Evolutionary conservation across 2,329 filamentous ascomycete genomes (phyloP).

Genomic region (Exserohilum rostratum): DNA sequence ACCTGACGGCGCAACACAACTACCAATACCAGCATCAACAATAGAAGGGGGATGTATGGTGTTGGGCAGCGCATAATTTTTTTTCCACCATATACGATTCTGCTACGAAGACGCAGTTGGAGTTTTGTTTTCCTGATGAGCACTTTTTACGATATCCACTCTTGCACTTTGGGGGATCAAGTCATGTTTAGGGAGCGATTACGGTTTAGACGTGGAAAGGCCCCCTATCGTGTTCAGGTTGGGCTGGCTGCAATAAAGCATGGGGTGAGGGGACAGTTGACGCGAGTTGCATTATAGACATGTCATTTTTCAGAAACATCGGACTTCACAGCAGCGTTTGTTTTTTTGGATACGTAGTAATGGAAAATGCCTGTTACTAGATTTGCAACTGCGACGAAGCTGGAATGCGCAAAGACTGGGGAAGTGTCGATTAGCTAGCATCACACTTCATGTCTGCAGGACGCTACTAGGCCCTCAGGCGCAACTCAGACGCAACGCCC

Average conservation of each 20-base stretch:
- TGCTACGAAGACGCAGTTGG: background rate
- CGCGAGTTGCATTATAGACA: background rate
- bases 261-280: background rate
- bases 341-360: background rate
- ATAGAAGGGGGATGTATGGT: slow-evolving; percentile 15
- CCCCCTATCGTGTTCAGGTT: background rate
- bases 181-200: slow-evolving; percentile 4
- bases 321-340: background rate
- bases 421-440: background rate
- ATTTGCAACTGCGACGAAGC: background rate
- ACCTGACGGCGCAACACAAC: slow-evolving; percentile 39
- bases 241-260: slow-evolving; percentile 4
- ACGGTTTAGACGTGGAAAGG: slow-evolving; percentile 2
- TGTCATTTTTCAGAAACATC: background rate
- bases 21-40: slow-evolving; percentile 38
- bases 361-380: background rate
- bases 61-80: background rate
- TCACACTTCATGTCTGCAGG: background rate
- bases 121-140: background rate
- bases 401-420: background rate
- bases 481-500: background rate
- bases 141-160: slow-evolving; percentile 16
- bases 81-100: background rate
- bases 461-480: background rate
- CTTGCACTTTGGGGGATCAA: slow-evolving; percentile 3